Conservation (phyloP, 148 eudicot species). For the Camellia sinensis region DNA sequence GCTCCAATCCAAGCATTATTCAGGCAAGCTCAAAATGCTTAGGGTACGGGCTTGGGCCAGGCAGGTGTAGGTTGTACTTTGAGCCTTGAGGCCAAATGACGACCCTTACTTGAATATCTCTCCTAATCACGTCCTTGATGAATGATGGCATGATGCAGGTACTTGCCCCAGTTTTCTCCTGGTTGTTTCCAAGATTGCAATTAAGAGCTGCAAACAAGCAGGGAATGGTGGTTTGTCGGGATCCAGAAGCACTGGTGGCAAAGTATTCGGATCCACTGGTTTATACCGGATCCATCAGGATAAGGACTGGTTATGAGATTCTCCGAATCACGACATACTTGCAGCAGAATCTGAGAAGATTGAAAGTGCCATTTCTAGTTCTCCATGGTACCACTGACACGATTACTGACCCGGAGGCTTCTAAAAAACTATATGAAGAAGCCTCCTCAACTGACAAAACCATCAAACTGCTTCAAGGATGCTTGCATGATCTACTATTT, state of each 20-base stretch:
- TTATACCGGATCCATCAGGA: constrained; percentile 79
- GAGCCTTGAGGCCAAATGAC: too few species aligned
- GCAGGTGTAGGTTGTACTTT: too few species aligned
- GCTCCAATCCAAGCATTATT: too few species aligned
- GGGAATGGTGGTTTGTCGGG: constrained; percentile 59
- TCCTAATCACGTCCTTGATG: too few species aligned
- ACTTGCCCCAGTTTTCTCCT: constrained; percentile 73
- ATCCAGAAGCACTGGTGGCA: constrained; percentile 61
- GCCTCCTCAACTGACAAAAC: constrained; percentile 67
- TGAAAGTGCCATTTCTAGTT: constrained; percentile 64
- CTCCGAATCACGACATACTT: constrained; percentile 58
- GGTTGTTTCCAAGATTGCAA: constrained; percentile 67
- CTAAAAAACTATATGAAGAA: constrained; percentile 54
- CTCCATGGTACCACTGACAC: constrained; percentile 76
- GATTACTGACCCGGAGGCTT: constrained; percentile 78
- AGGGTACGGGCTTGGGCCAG: too few species aligned
- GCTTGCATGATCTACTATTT: constrained; percentile 74
- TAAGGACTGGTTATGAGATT: constrained; percentile 79
- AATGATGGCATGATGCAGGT: constrained; percentile 27
- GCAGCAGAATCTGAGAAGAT: constrained; percentile 46
- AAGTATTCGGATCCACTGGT: constrained; percentile 89
- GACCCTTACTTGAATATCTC: too few species aligned
- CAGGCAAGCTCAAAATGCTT: too few species aligned
- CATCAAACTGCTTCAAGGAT: constrained; percentile 56
- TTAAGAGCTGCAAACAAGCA: constrained; percentile 71